Evolutionary conservation across 495 filamentous ascomycete genomes (phyloP).

Genomic region (Annulohypoxylon stygium): DNA sequence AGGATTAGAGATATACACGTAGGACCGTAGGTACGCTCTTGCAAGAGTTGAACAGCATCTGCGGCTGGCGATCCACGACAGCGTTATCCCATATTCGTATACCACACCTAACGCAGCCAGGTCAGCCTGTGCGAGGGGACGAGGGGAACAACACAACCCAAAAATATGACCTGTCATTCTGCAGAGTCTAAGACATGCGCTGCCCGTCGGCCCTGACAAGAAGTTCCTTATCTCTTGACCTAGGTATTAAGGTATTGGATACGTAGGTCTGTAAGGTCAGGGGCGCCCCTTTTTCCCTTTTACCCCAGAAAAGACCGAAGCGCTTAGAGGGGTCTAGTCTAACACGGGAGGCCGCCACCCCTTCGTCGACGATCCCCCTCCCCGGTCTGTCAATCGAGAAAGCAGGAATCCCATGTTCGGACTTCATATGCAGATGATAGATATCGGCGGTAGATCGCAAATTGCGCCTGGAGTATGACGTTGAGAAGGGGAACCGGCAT

Average conservation of each 20-base stretch:
- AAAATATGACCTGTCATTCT: constrained; percentile 30
- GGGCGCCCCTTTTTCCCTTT: not conserved
- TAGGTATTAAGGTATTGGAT: not conserved
- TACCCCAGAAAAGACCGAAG: not conserved
- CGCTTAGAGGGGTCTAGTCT: not conserved
- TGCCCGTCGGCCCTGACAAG: not conserved
- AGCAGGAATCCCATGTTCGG: constrained; percentile 4
- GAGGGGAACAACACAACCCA: not conserved
- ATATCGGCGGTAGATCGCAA: constrained; percentile 6
- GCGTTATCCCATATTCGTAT: not conserved
- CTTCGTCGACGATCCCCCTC: constrained; percentile 14
- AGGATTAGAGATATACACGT: not conserved
- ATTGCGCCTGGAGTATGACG: constrained; percentile 31
- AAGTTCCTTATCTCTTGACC: constrained; percentile 5
- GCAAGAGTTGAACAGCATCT: constrained; percentile 12
- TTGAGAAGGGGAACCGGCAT: constrained; percentile 28
- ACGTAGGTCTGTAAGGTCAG: constrained; percentile 1
- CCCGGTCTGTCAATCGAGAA: not conserved
- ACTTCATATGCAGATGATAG: constrained; percentile 18
- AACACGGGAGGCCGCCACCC: constrained; percentile 24
- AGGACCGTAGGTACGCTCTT: no score
- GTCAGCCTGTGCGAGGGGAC: not conserved
- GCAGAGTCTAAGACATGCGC: constrained; percentile 18
- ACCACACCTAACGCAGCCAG: not conserved
- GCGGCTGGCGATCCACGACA: constrained; percentile 20